phyloP scores from a whole-genome alignment of 208 protist species.

The Trypanosomatidae sp. region DNA sequence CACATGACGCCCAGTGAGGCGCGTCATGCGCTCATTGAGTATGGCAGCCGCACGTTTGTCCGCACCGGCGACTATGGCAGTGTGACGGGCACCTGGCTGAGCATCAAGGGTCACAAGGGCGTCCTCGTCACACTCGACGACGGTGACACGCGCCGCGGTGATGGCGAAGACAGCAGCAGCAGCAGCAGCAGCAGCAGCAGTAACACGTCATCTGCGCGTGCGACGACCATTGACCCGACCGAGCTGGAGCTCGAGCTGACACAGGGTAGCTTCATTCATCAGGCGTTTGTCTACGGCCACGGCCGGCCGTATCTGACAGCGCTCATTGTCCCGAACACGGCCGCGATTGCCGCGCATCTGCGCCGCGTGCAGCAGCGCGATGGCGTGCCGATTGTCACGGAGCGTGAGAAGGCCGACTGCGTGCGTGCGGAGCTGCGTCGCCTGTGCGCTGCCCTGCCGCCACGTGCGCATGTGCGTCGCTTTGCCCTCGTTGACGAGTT shows the following conservation, averaged over 20 bases:
- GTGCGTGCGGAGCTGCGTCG: constrained; percentile 74
- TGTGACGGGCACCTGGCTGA: constrained; percentile 76
- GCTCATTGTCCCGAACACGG: constrained; percentile 72
- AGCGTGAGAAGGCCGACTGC: constrained; percentile 84
- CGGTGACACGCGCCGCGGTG: too few species aligned
- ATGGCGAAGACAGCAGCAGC: too few species aligned
- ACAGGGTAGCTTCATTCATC: constrained; percentile 82
- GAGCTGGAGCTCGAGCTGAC: constrained; percentile 61
- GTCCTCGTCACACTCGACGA: constrained; percentile 73
- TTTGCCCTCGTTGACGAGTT: constrained; percentile 88
- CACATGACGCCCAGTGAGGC: constrained; percentile 81
- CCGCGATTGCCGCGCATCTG: constrained; percentile 74
- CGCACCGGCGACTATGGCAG: constrained; percentile 83
- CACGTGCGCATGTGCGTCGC: constrained; percentile 68
- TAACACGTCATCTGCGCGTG: too few species aligned
- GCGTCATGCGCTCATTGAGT: constrained; percentile 76
- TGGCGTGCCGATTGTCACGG: constrained; percentile 77
- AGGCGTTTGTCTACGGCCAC: constrained; percentile 71
- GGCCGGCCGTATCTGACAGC: constrained; percentile 60
- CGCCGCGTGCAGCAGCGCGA: constrained; percentile 81
- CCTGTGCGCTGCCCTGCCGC: constrained; percentile 58
- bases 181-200: too few species aligned
- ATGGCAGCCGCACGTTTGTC: constrained; percentile 82
- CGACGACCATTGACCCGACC: constrained; percentile 71
- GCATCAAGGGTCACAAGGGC: constrained; percentile 74